Conservation (phyloP, 2,329 filamentous ascomycete species). For the Diaporthe destruens region DNA sequence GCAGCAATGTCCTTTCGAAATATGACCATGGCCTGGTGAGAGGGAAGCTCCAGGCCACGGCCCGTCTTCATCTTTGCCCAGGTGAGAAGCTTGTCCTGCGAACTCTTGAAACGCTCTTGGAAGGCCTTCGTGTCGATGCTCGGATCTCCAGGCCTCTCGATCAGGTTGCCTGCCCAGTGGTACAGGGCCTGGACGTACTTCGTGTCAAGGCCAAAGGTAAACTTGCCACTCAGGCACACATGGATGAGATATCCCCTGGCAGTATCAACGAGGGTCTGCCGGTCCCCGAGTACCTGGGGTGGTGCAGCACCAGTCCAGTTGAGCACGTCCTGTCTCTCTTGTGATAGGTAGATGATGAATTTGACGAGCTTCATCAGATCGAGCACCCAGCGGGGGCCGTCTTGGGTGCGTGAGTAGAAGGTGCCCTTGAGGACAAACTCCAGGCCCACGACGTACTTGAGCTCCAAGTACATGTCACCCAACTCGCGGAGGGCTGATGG, state of each 20-base stretch:
- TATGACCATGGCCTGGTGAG: neutral
- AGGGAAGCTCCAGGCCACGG: constrained; percentile 22
- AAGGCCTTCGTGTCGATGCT: constrained; percentile 44
- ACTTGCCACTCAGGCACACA: constrained; percentile 40
- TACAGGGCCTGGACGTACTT: constrained; percentile 44
- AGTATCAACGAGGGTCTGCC: constrained; percentile 43
- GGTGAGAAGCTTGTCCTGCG: constrained; percentile 45
- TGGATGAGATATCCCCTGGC: constrained; percentile 46
- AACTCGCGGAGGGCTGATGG: constrained; percentile 45
- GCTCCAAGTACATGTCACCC: constrained; percentile 44
- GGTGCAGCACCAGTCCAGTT: constrained; percentile 37
- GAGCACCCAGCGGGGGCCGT: constrained; percentile 46
- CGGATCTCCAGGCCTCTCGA: constrained; percentile 35
- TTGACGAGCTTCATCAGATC: constrained; percentile 45
- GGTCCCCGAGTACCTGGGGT: constrained; percentile 38
- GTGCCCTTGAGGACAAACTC: constrained; percentile 47
- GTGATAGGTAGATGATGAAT: constrained; percentile 41
- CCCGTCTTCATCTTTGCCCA: constrained; percentile 46
- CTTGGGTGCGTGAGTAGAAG: constrained; percentile 42
- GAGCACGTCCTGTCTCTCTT: constrained; percentile 38
- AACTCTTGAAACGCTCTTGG: constrained; percentile 42
- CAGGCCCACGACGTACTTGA: constrained; percentile 44
- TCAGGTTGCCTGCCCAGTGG: constrained; percentile 41
- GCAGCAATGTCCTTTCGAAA: constrained; percentile 26
- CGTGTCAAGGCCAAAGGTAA: constrained; percentile 45